Evolutionary conservation across 139 green algal species (phyloP), one percentile per base, ranked within the genome.

Genomic region (Chlorella sp.): DNA sequence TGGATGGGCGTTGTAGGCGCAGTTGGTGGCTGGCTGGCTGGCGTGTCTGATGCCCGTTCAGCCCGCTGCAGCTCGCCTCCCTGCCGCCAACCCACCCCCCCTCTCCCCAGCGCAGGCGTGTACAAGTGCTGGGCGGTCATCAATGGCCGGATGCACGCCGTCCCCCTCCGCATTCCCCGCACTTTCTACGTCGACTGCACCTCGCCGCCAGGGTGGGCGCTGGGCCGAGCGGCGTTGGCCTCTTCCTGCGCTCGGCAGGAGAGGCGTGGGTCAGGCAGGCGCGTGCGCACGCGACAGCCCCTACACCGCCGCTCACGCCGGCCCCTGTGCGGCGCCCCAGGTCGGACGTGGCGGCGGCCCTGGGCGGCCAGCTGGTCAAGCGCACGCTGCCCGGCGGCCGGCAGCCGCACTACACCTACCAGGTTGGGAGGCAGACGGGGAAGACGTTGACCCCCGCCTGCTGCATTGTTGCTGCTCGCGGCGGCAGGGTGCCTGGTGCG

Each of bases 101-200:
- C 31, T 29, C 58, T 33, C 60, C 45, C 48, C 35, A 45, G 27
- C 29, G 48, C 74, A 74, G 80, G 80, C 35, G 50, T 78, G 35
- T 76, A 73, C 68, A 89, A 83, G 66, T 68, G 81, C 1, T 94
- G 89, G 89, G 88, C 77, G 35, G 74, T 96, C 58, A 85, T 89
- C 12, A 82, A 75, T 40, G 75, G 71, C n/a, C 51, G 70, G 17
- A 76, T 94, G 82, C 85, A 90, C 33, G 75, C 67, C 1, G 83
- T 96, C 45, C 84, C 84, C 23, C 75, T 97, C 27, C 43, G 67
- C 17, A 82, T 95, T 63, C 82, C 88, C 15, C 87, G 90, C 40
- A 86, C 55, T 31, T 79, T 95, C 19, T 94, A 92, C 51, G 67
- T 95, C 15, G 85, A 95, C 80, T 74, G 70, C 0, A 50, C 58